A percentile compares a stretch with the other conserved stretches of the same genome.
Conservation (phyloP, 1,284 basidiomycete species). For the Athelia sp. region DNA sequence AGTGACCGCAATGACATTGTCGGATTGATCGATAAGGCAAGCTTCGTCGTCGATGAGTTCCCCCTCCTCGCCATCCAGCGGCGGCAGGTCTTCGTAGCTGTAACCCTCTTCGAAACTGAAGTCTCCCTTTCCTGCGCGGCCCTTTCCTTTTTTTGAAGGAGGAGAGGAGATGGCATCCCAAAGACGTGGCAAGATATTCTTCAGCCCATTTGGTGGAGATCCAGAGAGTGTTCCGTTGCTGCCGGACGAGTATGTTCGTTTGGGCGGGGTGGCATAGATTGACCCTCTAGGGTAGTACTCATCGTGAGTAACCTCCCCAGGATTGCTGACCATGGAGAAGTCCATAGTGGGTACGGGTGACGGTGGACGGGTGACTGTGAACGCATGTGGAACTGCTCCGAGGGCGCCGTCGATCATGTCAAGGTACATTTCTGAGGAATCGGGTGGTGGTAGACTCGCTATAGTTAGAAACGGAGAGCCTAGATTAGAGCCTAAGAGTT, state of each 20-base stretch:
- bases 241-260: conserved; percentile 15
- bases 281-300: conserved; percentile 23
- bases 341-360: conserved; percentile 40
- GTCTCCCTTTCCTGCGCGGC: conserved; percentile 14
- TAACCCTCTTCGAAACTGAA: conserved; percentile 25
- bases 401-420: conserved; percentile 42
- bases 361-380: conserved; percentile 42
- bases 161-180: conserved; percentile 27
- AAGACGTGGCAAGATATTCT: conserved; percentile 31
- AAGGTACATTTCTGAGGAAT: conserved; percentile 18
- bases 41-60: conserved; percentile 77
- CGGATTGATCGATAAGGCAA: conserved; percentile 56
- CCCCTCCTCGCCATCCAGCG: conserved; percentile 78
- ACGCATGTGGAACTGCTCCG: conserved; percentile 29
- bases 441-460: conserved; percentile 18
- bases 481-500: conserved; percentile 17
- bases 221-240: background rate
- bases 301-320: conserved; percentile 18
- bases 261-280: conserved; percentile 24
- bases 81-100: conserved; percentile 53
- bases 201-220: conserved; percentile 18
- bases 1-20: conserved; percentile 36
- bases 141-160: conserved; percentile 29
- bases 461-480: conserved; percentile 39
- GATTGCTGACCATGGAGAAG: conserved; percentile 44